Base-by-base conservation (phyloP, 225 moss, liverwort and hornwort genomes). In the Sphagnum contortum region DNA sequence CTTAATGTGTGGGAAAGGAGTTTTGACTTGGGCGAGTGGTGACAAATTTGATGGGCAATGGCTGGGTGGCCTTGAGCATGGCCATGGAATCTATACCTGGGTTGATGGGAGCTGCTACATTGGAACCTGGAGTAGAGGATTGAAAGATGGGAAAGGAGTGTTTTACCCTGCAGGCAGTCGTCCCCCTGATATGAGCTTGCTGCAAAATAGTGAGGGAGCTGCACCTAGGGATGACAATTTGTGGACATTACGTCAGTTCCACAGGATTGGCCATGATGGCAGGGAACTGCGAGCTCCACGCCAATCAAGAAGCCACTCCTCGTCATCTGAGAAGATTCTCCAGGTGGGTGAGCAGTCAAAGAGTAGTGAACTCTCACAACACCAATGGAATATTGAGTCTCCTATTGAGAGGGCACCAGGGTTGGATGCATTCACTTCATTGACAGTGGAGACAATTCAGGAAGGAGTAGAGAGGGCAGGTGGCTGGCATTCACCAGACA, bases 131-230 rank as follows among this genome's bases (percentile, higher is more conserved):
- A 98, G 93, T 77, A 83, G 82, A 76, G 98, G 98, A 2, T 69
- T 98, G 59, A 98, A 98, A 73, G 98, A 98, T 64, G 98, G 98
- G 48, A 98, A 87, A 74, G 98, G 98, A 8, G 91, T 98, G 12
- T 93, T 89, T 68, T 98, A 98, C 67, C 98, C 98, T 68, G 73
- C 82, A 65, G 98, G 98, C 48, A 87, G 88, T 63, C 73, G 71
- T 48, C 64, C 72, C 48, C 79, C 78, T 64, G 88, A 88, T 67
- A 69, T 76, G 61, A 71, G 71, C 66, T 73, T 70, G 3, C 61
- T 74, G n/a, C 74, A 83, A 64, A 78, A 73, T 57, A 70, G 59
- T 61, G 83, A 83, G 48, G 75, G 70, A 72, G 61, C 72, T 58
- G 72, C 74, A 44, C 51, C 72, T 66, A 67, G 14, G 57, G 58